Evolutionary conservation across 2,329 filamentous ascomycete genomes (phyloP).

Genomic region (Talaromyces sp.): DNA sequence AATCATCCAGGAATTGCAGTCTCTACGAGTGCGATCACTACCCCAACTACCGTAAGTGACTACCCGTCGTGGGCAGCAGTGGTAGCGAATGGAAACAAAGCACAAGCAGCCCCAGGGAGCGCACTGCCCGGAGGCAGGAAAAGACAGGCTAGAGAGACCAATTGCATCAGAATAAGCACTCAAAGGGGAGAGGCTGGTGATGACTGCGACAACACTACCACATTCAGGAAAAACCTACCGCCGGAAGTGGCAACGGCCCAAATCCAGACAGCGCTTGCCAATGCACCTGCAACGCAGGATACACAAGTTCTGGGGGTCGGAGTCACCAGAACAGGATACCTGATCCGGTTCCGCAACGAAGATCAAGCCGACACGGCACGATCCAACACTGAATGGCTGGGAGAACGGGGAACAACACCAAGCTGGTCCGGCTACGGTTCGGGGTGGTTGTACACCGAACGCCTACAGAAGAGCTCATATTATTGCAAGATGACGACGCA

Average conservation of each 20-base stretch:
- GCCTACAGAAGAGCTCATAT: constrained; percentile 24
- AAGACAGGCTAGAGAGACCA: not conserved
- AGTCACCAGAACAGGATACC: constrained; percentile 18
- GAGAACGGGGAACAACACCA: constrained; percentile 21
- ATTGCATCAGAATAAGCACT: not conserved
- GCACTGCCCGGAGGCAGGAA: not conserved
- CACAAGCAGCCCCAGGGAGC: not conserved
- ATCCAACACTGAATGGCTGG: not conserved
- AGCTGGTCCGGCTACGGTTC: constrained; percentile 25
- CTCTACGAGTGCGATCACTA: not conserved
- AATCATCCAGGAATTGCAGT: constrained; percentile 1
- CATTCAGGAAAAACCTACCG: constrained; percentile 1
- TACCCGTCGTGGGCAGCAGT: not conserved
- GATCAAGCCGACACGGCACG: constrained; percentile 19
- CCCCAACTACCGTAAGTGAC: not conserved
- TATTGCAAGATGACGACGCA: not conserved
- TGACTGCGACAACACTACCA: not conserved
- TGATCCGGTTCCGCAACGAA: constrained; percentile 14
- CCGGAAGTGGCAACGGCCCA: not conserved
- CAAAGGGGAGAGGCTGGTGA: not conserved
- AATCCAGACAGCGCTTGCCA: constrained; percentile 10
- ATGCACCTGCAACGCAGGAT: constrained; percentile 16
- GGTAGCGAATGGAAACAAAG: not conserved
- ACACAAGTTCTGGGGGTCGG: constrained; percentile 11
- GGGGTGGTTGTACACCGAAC: constrained; percentile 24